Conservation (phyloP, 2,329 filamentous ascomycete species). For the Fonsecaea monophora region DNA sequence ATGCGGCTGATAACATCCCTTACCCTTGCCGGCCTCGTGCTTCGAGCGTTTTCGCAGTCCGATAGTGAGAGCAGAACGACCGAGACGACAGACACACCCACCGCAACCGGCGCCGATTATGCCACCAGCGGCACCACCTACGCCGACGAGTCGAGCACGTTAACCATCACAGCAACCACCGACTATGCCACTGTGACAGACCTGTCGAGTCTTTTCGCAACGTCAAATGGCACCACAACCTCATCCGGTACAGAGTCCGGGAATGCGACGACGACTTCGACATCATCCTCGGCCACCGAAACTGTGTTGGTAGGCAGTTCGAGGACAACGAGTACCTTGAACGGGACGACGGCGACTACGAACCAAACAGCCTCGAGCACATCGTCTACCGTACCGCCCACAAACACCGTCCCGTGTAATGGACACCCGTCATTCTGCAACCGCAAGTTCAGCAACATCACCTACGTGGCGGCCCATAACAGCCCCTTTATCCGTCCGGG, state of each 20-base stretch:
- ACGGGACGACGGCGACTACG: slow-evolving; percentile 57
- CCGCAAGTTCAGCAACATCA: slow-evolving; percentile 81
- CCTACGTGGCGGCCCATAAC: slow-evolving; percentile 79
- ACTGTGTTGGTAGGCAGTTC: slow-evolving; percentile 49
- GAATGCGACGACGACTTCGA: slow-evolving; percentile 42
- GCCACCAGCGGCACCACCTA: slow-evolving; percentile 42
- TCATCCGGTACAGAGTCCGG: slow-evolving; percentile 31
- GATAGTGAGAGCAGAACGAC: slow-evolving; percentile 14
- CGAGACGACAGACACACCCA: slow-evolving; percentile 30
- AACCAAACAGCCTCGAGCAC: slow-evolving; percentile 58
- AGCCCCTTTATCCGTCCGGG: slow-evolving; percentile 75
- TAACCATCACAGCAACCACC: slow-evolving; percentile 42
- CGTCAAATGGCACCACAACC: slow-evolving; percentile 30
- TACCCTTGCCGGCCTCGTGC: slow-evolving; percentile 18
- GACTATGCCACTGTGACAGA: slow-evolving; percentile 38
- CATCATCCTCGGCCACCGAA: slow-evolving; percentile 45
- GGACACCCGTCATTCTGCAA: slow-evolving; percentile 77
- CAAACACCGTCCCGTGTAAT: slow-evolving; percentile 82
- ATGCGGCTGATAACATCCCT: slow-evolving; percentile 11
- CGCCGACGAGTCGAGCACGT: slow-evolving; percentile 39
- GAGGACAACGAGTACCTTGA: slow-evolving; percentile 50
- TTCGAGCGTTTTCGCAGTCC: slow-evolving; percentile 22
- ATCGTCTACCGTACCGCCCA: slow-evolving; percentile 55
- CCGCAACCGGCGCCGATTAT: slow-evolving; percentile 34
- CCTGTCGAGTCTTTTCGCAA: slow-evolving; percentile 34